Conservation (phyloP, 257 asterid genomes). For the Coffea eugenioides region DNA sequence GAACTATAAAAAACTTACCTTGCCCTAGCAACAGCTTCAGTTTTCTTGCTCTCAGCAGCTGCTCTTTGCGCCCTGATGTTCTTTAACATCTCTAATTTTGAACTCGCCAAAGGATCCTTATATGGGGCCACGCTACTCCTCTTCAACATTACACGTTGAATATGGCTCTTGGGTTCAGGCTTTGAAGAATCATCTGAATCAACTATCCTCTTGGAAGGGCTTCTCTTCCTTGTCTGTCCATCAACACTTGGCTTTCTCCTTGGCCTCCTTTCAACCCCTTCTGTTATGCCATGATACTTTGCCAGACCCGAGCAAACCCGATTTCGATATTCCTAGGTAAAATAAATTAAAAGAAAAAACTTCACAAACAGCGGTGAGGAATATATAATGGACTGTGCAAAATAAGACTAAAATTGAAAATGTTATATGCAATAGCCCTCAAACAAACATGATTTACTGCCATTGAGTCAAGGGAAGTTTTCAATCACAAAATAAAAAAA, state of each 20-base stretch:
- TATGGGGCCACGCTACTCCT: conserved; percentile 47
- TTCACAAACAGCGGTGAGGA: not conserved
- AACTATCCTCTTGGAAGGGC: conserved; percentile 31
- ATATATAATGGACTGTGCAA: not conserved
- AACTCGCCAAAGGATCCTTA: conserved; percentile 74
- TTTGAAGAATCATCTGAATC: conserved; percentile 29
- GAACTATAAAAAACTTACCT: conserved; percentile 45
- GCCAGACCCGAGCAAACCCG: conserved; percentile 72
- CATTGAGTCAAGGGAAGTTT: not conserved
- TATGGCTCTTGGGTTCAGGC: conserved; percentile 34
- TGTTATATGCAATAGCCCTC: not conserved
- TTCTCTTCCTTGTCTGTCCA: conserved; percentile 42
- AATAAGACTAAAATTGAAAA: not conserved
- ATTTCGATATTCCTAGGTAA: conserved; percentile 54
- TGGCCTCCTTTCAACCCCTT: conserved; percentile 56
- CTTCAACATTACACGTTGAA: conserved; percentile 37
- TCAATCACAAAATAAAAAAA: not conserved
- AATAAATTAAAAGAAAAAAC: conserved; percentile 5
- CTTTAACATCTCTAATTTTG: conserved; percentile 82
- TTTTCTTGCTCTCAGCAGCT: conserved; percentile 41
- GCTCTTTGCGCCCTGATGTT: conserved; percentile 70
- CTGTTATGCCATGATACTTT: conserved; percentile 60
- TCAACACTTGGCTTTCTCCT: conserved; percentile 51
- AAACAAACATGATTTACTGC: not conserved
- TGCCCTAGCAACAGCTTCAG: conserved; percentile 65